Conservation (phyloP, 768 basidiomycete species). For the Pholiota molesta region DNA sequence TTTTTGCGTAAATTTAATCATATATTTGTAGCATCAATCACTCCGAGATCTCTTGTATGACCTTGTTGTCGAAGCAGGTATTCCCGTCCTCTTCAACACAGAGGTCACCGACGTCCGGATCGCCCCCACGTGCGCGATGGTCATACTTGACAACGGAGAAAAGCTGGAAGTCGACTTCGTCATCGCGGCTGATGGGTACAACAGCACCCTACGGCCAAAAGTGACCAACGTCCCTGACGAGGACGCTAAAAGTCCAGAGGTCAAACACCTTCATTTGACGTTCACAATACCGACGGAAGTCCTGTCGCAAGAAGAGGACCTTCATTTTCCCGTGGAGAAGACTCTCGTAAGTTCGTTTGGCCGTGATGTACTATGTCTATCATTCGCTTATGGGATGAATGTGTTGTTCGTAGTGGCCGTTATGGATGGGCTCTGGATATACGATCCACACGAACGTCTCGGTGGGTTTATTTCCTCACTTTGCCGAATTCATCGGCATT, state of each 20-base stretch:
- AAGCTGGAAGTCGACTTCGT: not conserved
- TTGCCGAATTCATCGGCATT: not conserved
- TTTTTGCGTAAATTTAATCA: not conserved
- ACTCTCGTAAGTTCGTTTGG: not conserved
- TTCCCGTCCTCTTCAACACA: not conserved
- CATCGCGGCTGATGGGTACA: not conserved
- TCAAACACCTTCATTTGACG: not conserved
- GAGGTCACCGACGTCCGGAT: not conserved
- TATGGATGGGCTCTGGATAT: not conserved
- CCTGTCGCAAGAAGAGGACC: not conserved
- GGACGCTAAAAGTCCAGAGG: not conserved
- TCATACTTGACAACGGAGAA: not conserved
- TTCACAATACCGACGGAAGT: not conserved
- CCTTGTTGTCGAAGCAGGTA: not conserved
- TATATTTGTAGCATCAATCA: not conserved
- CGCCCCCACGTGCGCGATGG: not conserved
- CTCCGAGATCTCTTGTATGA: not conserved
- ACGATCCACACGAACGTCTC: not conserved
- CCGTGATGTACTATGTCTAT: not conserved
- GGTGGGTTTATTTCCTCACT: not conserved
- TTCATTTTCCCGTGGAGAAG: not conserved
- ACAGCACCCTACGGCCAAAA: not conserved
- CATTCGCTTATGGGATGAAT: not conserved
- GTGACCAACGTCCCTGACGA: not conserved
- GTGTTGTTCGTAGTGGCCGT: not conserved